These are phyloP conservation scores for Pythium folliculosum DNA, from an alignment of 352 stramenopile species.

Conservation along the genomic window DNA sequence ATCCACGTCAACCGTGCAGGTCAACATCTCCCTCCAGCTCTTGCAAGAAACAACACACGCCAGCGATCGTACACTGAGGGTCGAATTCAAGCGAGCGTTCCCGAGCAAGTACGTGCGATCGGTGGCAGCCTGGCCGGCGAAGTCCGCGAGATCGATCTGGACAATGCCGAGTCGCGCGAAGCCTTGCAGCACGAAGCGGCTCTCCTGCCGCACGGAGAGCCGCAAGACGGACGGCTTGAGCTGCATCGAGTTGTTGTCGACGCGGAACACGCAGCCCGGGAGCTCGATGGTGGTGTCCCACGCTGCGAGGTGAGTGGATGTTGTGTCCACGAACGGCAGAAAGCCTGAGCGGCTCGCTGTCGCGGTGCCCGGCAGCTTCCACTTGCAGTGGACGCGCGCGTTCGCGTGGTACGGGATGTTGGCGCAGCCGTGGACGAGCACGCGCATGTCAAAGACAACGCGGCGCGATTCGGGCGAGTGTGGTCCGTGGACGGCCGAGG, in stretches of 20 bases:
- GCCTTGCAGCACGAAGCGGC: conserved; percentile 8
- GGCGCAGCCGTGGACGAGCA: conserved; percentile 37
- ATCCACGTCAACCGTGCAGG: not conserved
- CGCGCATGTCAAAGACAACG: conserved; percentile 35
- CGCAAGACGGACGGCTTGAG: conserved; percentile 33
- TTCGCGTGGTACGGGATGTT: conserved; percentile 35
- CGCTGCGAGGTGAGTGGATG: conserved; percentile 30
- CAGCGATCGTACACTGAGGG: conserved; percentile 36
- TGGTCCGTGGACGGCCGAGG: not conserved
- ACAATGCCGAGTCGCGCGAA: conserved; percentile 34
- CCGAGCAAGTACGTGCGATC: conserved; percentile 36
- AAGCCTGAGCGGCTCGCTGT: not conserved
- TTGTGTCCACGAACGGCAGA: conserved; percentile 29
- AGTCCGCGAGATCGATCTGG: conserved; percentile 39
- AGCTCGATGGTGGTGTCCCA: conserved; percentile 32
- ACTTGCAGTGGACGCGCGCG: conserved; percentile 42
- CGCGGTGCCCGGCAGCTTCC: conserved; percentile 25
- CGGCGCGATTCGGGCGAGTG: not conserved
- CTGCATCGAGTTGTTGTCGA: conserved; percentile 31
- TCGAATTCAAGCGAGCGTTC: conserved; percentile 43
- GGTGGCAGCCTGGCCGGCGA: conserved; percentile 27
- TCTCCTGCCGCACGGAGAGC: conserved; percentile 37
- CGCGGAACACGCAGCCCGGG: conserved; percentile 27
- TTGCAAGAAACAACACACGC: not conserved
- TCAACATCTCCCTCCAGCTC: not conserved